Evolutionary conservation across 1,139 yeast genomes (phyloP).

Genomic region (Taiozyma onychis): DNA sequence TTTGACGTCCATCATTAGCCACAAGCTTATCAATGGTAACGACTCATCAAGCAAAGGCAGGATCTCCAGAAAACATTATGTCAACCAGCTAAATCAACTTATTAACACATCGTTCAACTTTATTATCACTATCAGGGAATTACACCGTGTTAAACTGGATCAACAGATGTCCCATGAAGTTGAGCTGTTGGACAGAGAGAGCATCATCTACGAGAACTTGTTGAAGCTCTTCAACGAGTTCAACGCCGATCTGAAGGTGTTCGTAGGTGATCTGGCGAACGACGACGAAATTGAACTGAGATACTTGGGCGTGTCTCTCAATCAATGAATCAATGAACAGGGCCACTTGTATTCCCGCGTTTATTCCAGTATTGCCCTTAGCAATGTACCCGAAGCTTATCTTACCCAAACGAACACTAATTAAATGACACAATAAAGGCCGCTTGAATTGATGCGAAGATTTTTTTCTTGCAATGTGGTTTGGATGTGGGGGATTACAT

Average conservation of each 20-base stretch:
- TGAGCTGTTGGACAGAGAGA: slow-evolving; percentile 8
- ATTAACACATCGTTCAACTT: slow-evolving; percentile 39
- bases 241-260: slow-evolving; percentile 22
- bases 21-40: slow-evolving; percentile 34
- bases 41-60: slow-evolving; percentile 34
- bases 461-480: too few relatives aligned
- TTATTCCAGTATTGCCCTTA: too few relatives aligned
- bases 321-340: slow-evolving; percentile 8
- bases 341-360: too few relatives aligned
- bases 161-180: slow-evolving; percentile 19
- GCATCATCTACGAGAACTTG: slow-evolving; percentile 16
- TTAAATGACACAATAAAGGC: neutral
- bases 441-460: too few relatives aligned
- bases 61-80: slow-evolving; percentile 35
- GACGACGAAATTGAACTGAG: slow-evolving; percentile 32
- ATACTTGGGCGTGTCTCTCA: slow-evolving; percentile 24
- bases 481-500: too few relatives aligned
- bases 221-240: slow-evolving; percentile 18
- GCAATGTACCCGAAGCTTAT: neutral
- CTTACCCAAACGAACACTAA: neutral
- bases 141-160: slow-evolving; percentile 30
- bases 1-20: slow-evolving; percentile 33
- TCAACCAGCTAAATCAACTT: slow-evolving; percentile 41
- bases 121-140: slow-evolving; percentile 42
- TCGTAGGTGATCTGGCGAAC: slow-evolving; percentile 29